A percentile compares a stretch with the other conserved stretches of the same genome.
phyloP scores from a whole-genome alignment of 768 basidiomycete genomes.

The Grammothele lineata region DNA sequence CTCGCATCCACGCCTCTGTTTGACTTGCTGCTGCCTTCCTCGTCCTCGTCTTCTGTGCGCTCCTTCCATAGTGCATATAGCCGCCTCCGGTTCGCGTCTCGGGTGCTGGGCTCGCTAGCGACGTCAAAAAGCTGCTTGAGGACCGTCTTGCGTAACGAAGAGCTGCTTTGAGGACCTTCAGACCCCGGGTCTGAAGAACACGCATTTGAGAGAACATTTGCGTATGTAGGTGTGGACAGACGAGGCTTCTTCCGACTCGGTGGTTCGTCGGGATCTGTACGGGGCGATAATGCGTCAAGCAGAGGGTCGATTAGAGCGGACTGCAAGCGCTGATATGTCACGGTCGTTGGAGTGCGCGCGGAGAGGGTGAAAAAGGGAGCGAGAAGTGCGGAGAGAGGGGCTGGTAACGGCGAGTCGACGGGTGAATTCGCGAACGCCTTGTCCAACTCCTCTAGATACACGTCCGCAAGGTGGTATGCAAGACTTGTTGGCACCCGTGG shows the following conservation, averaged over 20 bases:
- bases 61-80: conserved; percentile 80
- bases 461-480: conserved; percentile 82
- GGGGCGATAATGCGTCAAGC: conserved; percentile 44
- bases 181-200: conserved; percentile 39
- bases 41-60: conserved; percentile 42
- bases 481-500: conserved; percentile 72
- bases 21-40: conserved; percentile 17
- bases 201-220: conserved; percentile 48
- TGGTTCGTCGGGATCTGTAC: conserved; percentile 34
- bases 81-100: conserved; percentile 75
- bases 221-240: conserved; percentile 36
- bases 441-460: conserved; percentile 88
- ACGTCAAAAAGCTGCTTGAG: conserved; percentile 64
- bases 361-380: conserved; percentile 70
- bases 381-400: conserved; percentile 52
- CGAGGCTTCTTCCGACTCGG: conserved; percentile 45
- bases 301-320: conserved; percentile 67
- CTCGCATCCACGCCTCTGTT: conserved; percentile 10
- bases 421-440: conserved; percentile 42
- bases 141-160: conserved; percentile 48
- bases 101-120: conserved; percentile 70
- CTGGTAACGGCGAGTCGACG: conserved; percentile 29
- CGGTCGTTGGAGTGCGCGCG: conserved; percentile 57
- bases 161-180: conserved; percentile 34
- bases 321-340: conserved; percentile 72